phyloP scores from a whole-genome alignment of 2,329 filamentous ascomycete genomes.

The Hypoxylon rubiginosum region DNA sequence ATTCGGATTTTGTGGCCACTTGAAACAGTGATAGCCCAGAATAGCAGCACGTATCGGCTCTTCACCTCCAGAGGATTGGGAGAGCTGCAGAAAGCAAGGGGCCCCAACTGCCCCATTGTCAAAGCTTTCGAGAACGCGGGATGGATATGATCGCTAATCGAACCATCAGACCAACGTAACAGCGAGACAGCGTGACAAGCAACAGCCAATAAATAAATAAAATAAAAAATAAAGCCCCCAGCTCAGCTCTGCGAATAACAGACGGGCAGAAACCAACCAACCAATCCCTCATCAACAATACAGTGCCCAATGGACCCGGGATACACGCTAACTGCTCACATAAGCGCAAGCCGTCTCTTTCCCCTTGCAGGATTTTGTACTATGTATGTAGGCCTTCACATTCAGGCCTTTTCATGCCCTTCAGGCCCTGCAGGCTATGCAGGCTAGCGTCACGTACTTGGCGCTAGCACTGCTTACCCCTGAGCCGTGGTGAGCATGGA shows the following conservation, averaged over 20 bases:
- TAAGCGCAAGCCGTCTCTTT: slow-evolving; percentile 26
- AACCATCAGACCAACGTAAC: slow-evolving; percentile 16
- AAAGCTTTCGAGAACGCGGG: neutral
- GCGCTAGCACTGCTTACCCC: slow-evolving; percentile 37
- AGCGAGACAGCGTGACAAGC: slow-evolving; percentile 1
- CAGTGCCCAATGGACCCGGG: slow-evolving; percentile 16
- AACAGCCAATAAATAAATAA: slow-evolving; percentile 6
- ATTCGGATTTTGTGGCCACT: slow-evolving; percentile 25
- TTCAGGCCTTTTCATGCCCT: too few species aligned
- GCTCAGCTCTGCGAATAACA: slow-evolving; percentile 4
- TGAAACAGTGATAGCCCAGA: slow-evolving; percentile 28
- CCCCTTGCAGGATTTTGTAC: slow-evolving; percentile 30
- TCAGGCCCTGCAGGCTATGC: slow-evolving; percentile 6
- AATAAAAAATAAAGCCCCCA: neutral
- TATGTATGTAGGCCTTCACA: neutral
- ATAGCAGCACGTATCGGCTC: slow-evolving; percentile 20
- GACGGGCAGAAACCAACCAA: slow-evolving; percentile 8
- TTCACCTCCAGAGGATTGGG: slow-evolving; percentile 14
- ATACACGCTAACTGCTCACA: slow-evolving; percentile 25
- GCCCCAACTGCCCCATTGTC: neutral
- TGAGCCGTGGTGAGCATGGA: slow-evolving; percentile 19
- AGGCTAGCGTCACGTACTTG: slow-evolving; percentile 32
- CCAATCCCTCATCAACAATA: slow-evolving; percentile 22
- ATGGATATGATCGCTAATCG: slow-evolving; percentile 11
- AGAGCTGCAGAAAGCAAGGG: neutral